phyloP scores from a whole-genome alignment of 306 rosid genomes.

The Dalbergia cultrata region DNA sequence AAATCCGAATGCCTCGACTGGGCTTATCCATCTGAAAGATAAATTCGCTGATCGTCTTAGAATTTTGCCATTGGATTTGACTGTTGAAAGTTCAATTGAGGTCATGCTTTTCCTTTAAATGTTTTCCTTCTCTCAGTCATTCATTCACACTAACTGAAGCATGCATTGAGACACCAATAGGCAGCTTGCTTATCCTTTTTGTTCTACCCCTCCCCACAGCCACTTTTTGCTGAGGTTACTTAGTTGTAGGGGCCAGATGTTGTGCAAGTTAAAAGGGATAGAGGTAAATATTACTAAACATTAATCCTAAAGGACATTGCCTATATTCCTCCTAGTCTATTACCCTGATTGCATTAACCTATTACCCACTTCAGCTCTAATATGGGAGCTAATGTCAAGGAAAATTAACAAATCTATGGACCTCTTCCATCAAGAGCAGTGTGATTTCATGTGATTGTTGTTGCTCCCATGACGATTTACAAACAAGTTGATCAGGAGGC shows the following conservation, averaged over 20 bases:
- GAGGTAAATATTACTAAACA: not conserved
- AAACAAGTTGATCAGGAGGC: not conserved
- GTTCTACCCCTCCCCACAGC: not conserved
- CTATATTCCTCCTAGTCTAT: not conserved
- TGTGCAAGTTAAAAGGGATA: not conserved
- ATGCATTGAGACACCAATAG: conserved; percentile 15
- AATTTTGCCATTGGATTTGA: conserved; percentile 73
- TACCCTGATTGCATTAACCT: not conserved
- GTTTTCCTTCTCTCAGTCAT: conserved; percentile 15
- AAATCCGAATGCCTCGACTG: conserved; percentile 70
- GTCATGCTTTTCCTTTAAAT: conserved; percentile 47
- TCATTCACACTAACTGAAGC: conserved; percentile 21
- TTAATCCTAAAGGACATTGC: conserved; percentile 1
- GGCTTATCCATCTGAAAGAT: conserved; percentile 70
- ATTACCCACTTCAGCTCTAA: too few species aligned
- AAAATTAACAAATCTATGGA: conserved; percentile 19
- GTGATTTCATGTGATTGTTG: conserved; percentile 5
- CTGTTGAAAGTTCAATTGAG: conserved; percentile 87
- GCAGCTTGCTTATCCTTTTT: not conserved
- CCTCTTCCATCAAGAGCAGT: not conserved
- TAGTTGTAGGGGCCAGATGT: not conserved
- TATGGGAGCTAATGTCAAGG: not conserved
- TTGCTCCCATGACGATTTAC: not conserved
- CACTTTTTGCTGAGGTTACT: not conserved
- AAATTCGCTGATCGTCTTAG: conserved; percentile 71